A percentile compares a stretch with the other conserved stretches of the same genome.
These are phyloP conservation scores for Lepidium africanum DNA, from an alignment of 345 rosid species.

Conservation along the genomic window DNA sequence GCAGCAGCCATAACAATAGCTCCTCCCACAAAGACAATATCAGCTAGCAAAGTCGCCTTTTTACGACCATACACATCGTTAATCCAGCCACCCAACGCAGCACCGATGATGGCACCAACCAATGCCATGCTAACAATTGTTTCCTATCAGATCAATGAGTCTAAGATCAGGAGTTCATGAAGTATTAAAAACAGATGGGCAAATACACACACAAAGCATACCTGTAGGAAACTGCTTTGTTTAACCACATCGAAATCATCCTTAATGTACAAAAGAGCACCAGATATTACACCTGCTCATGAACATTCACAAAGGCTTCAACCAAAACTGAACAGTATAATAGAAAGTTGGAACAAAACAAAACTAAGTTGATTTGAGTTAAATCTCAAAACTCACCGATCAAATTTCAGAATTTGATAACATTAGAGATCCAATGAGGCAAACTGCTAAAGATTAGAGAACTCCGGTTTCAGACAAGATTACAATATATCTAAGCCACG, in stretches of 20 bases:
- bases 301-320: background rate
- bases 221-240: constrained; percentile 87
- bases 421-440: background rate
- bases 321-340: background rate
- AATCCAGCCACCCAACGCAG: constrained; percentile 93
- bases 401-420: background rate
- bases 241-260: constrained; percentile 82
- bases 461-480: background rate
- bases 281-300: constrained; percentile 85
- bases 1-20: constrained; percentile 87
- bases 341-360: too few species aligned
- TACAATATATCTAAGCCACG: background rate
- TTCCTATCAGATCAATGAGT: constrained; percentile 46
- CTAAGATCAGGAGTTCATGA: too few species aligned
- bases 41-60: constrained; percentile 85
- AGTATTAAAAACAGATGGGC: too few species aligned
- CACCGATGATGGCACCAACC: constrained; percentile 95
- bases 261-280: constrained; percentile 89
- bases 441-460: background rate
- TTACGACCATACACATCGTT: constrained; percentile 88
- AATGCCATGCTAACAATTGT: constrained; percentile 98
- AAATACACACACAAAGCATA: background rate
- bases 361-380: too few species aligned
- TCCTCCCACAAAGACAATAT: constrained; percentile 71
- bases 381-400: background rate